Evolutionary conservation across 108 stramenopile genomes (phyloP).

Genomic region (Asterionellopsis glacialis): DNA sequence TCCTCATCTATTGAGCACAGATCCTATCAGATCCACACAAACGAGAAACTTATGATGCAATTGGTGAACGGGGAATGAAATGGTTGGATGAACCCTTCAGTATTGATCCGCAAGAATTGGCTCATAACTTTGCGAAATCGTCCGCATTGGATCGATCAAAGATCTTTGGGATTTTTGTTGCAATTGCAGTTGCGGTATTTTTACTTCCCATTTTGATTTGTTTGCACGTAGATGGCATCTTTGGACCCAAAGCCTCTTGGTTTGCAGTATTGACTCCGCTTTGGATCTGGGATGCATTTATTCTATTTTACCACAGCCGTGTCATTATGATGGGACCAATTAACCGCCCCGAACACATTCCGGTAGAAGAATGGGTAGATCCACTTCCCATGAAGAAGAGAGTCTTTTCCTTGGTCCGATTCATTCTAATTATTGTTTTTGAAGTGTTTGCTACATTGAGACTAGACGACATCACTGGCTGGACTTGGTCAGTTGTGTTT

Average conservation of each 20-base stretch:
- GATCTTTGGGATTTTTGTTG: slow-evolving; percentile 84
- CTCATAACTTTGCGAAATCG: slow-evolving; percentile 79
- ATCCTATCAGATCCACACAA: slow-evolving; percentile 73
- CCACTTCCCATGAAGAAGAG: slow-evolving; percentile 77
- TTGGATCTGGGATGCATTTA: slow-evolving; percentile 78
- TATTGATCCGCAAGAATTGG: slow-evolving; percentile 84
- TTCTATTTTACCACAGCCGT: slow-evolving; percentile 69
- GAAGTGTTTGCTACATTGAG: slow-evolving; percentile 60
- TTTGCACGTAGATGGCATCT: slow-evolving; percentile 72
- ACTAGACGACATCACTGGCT: slow-evolving; percentile 36
- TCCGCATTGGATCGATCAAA: slow-evolving; percentile 68
- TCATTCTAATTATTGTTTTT: slow-evolving; percentile 56
- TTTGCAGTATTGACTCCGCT: slow-evolving; percentile 63
- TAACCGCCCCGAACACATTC: slow-evolving; percentile 69
- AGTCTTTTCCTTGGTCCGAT: slow-evolving; percentile 47
- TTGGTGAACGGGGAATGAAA: slow-evolving; percentile 85
- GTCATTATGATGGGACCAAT: slow-evolving; percentile 83
- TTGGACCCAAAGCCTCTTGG: slow-evolving; percentile 62
- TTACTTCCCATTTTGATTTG: slow-evolving; percentile 69
- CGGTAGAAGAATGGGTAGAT: slow-evolving; percentile 84
- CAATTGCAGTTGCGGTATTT: slow-evolving; percentile 55
- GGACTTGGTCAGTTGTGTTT: slow-evolving; percentile 65
- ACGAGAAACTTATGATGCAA: slow-evolving; percentile 86
- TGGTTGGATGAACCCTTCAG: slow-evolving; percentile 85
- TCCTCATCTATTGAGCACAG: neutral